Base-by-base conservation (phyloP, 2,329 filamentous ascomycete species). In the Arthrobotrys entomopaga region DNA sequence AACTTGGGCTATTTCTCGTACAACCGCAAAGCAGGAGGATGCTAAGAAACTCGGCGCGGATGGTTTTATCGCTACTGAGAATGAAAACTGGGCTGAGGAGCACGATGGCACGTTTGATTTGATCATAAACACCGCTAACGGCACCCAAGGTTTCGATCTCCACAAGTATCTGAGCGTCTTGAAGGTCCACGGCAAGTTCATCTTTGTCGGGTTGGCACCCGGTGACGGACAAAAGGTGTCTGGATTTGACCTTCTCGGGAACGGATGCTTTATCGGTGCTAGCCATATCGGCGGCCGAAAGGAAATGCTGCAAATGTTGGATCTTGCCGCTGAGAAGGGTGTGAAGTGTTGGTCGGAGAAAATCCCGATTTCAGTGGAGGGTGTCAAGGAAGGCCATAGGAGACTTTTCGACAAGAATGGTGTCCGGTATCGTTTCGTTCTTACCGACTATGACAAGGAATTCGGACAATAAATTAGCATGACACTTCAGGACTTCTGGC, bases 81-180 rank as follows among this genome's bases (percentile, higher is more conserved):
- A 88, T 80, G 82, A 85, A 79, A 83, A 83, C 80, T 89, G 87
- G 87, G 85, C 85, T 77, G 82, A 83, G 80, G 82, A 82, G 6
- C 86, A 88, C 80, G 79, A 82, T 79, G 85, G 87, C 83, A 88
- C 86, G 0, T 92, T 93, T 78, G 91, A 93, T 82, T 85, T 93
- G 78, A 90, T 93, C 81, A 81, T 93, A 83, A 91, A 90, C 85
- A 89, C 88, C 6, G 89, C 91, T 78, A 91, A 88, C 79, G 88
- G 86, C 40, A 89, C 87, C 59, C 84, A 87, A 79, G 86, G 88
- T 59, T 85, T 84, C 54, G 87, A 91, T 79, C 83, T 92, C 34
- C 82, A 82, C 60, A 86, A 89, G 76, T 96, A 95, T 83, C 87
- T 96, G 79, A 87, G 86, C 75, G 86, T 93, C 79, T 86, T 96